Evolutionary conservation across 2,329 filamentous ascomycete species (phyloP).

Genomic region (Esteya vermicola): DNA sequence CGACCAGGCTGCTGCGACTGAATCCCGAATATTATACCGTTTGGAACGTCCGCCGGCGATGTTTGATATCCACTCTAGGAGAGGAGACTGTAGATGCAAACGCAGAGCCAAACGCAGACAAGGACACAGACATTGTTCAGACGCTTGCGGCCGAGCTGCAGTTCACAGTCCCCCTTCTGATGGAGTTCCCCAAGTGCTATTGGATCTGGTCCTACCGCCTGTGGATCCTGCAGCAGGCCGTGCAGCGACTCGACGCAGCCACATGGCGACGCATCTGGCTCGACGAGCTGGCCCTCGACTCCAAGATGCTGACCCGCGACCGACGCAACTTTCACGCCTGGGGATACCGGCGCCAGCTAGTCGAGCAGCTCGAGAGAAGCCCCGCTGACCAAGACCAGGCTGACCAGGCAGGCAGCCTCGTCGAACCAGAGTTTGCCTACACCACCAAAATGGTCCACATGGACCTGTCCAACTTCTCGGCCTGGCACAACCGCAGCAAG

Average conservation of each 20-base stretch:
- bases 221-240: conserved; percentile 68
- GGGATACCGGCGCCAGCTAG: conserved; percentile 73
- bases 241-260: conserved; percentile 40
- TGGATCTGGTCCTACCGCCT: conserved; percentile 97
- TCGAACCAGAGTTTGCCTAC: conserved; percentile 72
- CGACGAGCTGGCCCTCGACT: conserved; percentile 66
- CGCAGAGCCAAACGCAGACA: conserved; percentile 28
- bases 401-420: conserved; percentile 42
- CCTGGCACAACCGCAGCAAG: conserved; percentile 84
- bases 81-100: conserved; percentile 24
- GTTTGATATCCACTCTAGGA: too few relatives aligned
- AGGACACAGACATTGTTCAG: conserved; percentile 23
- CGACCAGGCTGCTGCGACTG: conserved; percentile 56
- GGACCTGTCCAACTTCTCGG: conserved; percentile 93
- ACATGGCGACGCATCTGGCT: conserved; percentile 60
- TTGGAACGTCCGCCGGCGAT: conserved; percentile 76
- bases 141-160: conserved; percentile 59
- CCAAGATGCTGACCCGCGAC: conserved; percentile 80
- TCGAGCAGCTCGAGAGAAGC: conserved; percentile 58
- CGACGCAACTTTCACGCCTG: conserved; percentile 93
- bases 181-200: conserved; percentile 90
- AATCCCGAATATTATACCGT: conserved; percentile 86
- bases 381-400: conserved; percentile 18
- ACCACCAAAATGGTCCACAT: conserved; percentile 74
- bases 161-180: conserved; percentile 73